phyloP scores from a whole-genome alignment of 2,329 filamentous ascomycete genomes.

The Colletotrichum caudatum region DNA sequence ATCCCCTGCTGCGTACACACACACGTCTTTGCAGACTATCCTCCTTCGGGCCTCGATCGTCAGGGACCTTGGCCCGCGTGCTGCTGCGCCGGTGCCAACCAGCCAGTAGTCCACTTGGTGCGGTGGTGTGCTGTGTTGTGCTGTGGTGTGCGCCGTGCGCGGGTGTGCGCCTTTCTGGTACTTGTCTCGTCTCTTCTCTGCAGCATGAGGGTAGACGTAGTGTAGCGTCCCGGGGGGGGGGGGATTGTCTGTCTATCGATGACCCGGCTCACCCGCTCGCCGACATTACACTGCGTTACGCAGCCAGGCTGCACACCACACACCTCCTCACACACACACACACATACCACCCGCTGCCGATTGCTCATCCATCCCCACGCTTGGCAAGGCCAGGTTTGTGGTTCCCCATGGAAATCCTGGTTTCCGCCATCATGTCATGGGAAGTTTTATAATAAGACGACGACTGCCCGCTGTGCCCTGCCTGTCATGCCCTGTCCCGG shows the following conservation, averaged over 20 bases:
- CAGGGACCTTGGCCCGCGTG: slow-evolving; percentile 40
- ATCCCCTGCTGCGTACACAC: slow-evolving; percentile 10
- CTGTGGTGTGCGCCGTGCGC: slow-evolving; percentile 15
- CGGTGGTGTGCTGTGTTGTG: slow-evolving; percentile 6
- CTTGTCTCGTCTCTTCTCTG: slow-evolving; percentile 34
- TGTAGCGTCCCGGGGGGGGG: background rate
- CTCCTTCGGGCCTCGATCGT: slow-evolving; percentile 38
- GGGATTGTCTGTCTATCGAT: background rate
- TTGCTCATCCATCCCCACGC: slow-evolving; percentile 40
- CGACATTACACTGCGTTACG: background rate
- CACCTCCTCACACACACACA: too few relatives aligned
- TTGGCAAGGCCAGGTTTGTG: slow-evolving; percentile 34
- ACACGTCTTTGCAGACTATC: slow-evolving; percentile 31
- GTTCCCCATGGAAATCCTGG: slow-evolving; percentile 30
- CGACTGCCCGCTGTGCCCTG: slow-evolving; percentile 34
- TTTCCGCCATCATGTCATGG: slow-evolving; percentile 28
- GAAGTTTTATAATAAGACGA: slow-evolving; percentile 41
- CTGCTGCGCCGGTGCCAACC: slow-evolving; percentile 15
- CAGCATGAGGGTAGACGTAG: slow-evolving; percentile 1
- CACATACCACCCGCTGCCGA: slow-evolving; percentile 7
- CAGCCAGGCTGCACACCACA: background rate
- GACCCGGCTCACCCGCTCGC: slow-evolving; percentile 8
- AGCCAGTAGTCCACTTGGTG: slow-evolving; percentile 7
- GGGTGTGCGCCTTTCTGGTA: slow-evolving; percentile 24
- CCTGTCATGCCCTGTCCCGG: slow-evolving; percentile 23